Percentiles rank a stretch among this genome's conserved stretches.
These are phyloP conservation scores for Pseudogymnoascus pannorum DNA, from an alignment of 2,329 filamentous ascomycete species.

Conservation along the genomic window DNA sequence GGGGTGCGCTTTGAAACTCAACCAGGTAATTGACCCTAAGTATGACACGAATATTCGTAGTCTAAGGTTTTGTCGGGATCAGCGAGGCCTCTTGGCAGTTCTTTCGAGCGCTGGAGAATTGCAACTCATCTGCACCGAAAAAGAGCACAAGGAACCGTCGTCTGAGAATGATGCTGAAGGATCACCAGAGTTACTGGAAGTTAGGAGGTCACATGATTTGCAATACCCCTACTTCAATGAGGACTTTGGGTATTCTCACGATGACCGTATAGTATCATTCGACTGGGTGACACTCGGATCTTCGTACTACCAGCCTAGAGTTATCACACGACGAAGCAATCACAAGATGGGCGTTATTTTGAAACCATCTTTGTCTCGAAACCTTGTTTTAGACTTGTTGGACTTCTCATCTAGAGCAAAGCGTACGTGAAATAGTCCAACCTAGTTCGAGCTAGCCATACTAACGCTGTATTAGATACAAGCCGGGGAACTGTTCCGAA, in stretches of 20 bases:
- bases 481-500: not conserved
- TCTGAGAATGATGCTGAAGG: slow-evolving; percentile 39
- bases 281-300: slow-evolving; percentile 58
- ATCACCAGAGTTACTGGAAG: slow-evolving; percentile 52
- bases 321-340: slow-evolving; percentile 52
- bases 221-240: slow-evolving; percentile 48
- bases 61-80: slow-evolving; percentile 56
- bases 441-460: not conserved
- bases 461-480: not conserved
- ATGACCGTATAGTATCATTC: slow-evolving; percentile 57
- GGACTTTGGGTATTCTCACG: slow-evolving; percentile 37
- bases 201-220: slow-evolving; percentile 54
- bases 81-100: slow-evolving; percentile 52
- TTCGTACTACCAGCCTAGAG: slow-evolving; percentile 47
- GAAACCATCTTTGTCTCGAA: slow-evolving; percentile 54
- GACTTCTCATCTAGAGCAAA: not conserved
- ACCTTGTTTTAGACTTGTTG: slow-evolving; percentile 42
- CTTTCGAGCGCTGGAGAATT: slow-evolving; percentile 57
- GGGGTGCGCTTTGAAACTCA: slow-evolving; percentile 52
- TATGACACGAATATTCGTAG: slow-evolving; percentile 56
- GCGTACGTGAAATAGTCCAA: not conserved
- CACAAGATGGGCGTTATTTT: slow-evolving; percentile 56
- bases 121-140: slow-evolving; percentile 51
- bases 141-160: slow-evolving; percentile 41
- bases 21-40: slow-evolving; percentile 45